These are phyloP conservation scores for Blastobotrys arbuscula DNA, from an alignment of 1,139 yeast genomes.

Conservation along the genomic window DNA sequence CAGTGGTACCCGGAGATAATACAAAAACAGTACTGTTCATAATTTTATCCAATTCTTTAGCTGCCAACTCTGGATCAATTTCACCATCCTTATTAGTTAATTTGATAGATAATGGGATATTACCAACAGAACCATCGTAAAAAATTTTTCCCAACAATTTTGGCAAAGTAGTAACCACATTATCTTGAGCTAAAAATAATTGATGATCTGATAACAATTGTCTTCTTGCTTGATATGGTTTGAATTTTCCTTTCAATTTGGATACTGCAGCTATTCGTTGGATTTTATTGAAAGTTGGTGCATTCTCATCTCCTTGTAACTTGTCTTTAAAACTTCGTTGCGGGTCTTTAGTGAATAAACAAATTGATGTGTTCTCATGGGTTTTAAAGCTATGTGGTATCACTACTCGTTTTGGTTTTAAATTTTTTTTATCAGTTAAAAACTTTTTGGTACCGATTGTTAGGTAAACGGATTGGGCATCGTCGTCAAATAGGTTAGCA, in stretches of 20 bases:
- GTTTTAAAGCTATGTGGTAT: constrained; percentile 48
- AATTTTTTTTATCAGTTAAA: constrained; percentile 53
- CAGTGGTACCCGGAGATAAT: constrained; percentile 69
- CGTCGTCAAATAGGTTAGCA: constrained; percentile 39
- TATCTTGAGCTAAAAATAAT: constrained; percentile 78
- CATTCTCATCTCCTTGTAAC: constrained; percentile 50
- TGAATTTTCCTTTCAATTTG: constrained; percentile 41
- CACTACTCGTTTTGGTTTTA: constrained; percentile 64
- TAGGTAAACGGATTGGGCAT: constrained; percentile 40
- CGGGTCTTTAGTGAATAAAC: constrained; percentile 71
- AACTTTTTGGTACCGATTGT: constrained; percentile 62
- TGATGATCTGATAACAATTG: constrained; percentile 42
- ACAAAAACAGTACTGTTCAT: constrained; percentile 55
- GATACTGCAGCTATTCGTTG: constrained; percentile 39
- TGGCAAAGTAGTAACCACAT: constrained; percentile 74
- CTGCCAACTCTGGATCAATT: constrained; percentile 39
- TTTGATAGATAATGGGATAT: constrained; percentile 69
- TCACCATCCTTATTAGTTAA: constrained; percentile 18
- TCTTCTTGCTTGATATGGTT: constrained; percentile 41
- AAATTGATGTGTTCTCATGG: constrained; percentile 46
- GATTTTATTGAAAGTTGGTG: constrained; percentile 29
- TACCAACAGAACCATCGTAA: constrained; percentile 46
- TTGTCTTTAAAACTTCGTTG: constrained; percentile 55
- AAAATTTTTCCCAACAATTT: constrained; percentile 76
- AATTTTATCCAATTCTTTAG: constrained; percentile 55